Evolutionary conservation across 805 yeast species (phyloP), one percentile per base, ranked within the genome.

Genomic region (baker's yeast (Saccharomyces cerevisiae)): DNA sequence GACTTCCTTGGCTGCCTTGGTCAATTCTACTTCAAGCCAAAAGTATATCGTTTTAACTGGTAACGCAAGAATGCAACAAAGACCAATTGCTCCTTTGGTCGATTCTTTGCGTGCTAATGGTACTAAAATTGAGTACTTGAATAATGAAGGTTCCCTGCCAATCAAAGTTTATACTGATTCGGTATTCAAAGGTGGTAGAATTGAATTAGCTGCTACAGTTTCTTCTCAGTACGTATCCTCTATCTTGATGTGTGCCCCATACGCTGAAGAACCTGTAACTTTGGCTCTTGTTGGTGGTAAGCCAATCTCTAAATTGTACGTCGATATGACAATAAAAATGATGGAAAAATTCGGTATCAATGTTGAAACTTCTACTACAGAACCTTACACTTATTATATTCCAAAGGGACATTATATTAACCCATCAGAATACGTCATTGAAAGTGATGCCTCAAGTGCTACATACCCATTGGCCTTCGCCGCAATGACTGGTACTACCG

Each of bases 211-310:
- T 46, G 99, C 99, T 24, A 91, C 98, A 4, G 88, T 94, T 48
- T 91, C 98, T 1, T 94, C 98, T 13, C 99, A 94, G 71, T 94
- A 94, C 64, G 99, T 94, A 48, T 91, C 98, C 1, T 92, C 98
- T 0, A 79, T 94, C 53, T 79, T 94, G 65, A 90, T 94, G 96
- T 88, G 96, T 72, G 98, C 99, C 41, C 99, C 99, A 50, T 94
- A 91, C 67, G 98, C 98, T 10, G 73, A 83, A 54, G 78, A 81
- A 54, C 96, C 96, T 6, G 96, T 92, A 30, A 89, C 96, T 8
- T 79, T 94, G 66, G 74, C 92, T 8, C 78, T 94, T 56, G 91
- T 87, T 22, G 99, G 98, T 31, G 99, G 99, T 43, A 91, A 91
- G 70, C 99, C 99, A 60, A 89, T 94, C 57, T 92, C 98, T 13